phyloP scores from a whole-genome alignment of 1,284 basidiomycete species.

The Moniliella sp. region DNA sequence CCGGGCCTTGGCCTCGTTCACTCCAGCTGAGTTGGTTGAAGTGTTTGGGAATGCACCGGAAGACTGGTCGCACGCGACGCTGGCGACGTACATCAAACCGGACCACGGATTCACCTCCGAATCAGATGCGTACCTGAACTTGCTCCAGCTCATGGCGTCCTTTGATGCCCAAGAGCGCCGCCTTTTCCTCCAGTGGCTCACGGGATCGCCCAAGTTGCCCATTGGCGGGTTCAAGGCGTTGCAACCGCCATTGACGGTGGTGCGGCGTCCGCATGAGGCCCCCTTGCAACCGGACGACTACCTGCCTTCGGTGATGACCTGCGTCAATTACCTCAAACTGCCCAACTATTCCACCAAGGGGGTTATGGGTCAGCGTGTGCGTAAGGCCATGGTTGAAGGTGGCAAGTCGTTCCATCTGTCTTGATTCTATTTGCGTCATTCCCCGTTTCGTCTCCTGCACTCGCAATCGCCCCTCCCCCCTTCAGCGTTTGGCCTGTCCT shows the following conservation, averaged over 20 bases:
- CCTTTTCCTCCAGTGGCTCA: conserved; percentile 84
- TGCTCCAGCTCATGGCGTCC: conserved; percentile 64
- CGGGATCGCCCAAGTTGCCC: conserved; percentile 48
- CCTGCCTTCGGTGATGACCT: conserved; percentile 93
- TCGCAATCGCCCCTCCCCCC: too few relatives aligned
- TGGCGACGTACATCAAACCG: conserved; percentile 73
- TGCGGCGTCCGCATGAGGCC: conserved; percentile 81
- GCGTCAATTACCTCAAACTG: conserved; percentile 48
- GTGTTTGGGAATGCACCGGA: conserved; percentile 84
- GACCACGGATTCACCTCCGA: conserved; percentile 95
- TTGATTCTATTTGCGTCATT: too few relatives aligned
- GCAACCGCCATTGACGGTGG: conserved; percentile 80
- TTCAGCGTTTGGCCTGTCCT: too few relatives aligned
- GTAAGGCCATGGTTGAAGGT: conserved; percentile 27
- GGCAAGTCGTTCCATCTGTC: conserved; percentile 28
- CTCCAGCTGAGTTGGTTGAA: conserved; percentile 75
- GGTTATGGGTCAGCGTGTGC: conserved; percentile 19
- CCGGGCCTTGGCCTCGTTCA: conserved; percentile 67
- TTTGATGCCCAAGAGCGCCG: conserved; percentile 56
- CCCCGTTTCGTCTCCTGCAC: too few relatives aligned
- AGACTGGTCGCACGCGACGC: conserved; percentile 42
- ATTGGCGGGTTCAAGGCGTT: conserved; percentile 91
- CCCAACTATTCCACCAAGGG: conserved; percentile 20
- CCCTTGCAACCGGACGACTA: conserved; percentile 64
- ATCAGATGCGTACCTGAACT: conserved; percentile 63